Conservation (phyloP, 73 alveolate species). For the Paramecium primaurelia region DNA sequence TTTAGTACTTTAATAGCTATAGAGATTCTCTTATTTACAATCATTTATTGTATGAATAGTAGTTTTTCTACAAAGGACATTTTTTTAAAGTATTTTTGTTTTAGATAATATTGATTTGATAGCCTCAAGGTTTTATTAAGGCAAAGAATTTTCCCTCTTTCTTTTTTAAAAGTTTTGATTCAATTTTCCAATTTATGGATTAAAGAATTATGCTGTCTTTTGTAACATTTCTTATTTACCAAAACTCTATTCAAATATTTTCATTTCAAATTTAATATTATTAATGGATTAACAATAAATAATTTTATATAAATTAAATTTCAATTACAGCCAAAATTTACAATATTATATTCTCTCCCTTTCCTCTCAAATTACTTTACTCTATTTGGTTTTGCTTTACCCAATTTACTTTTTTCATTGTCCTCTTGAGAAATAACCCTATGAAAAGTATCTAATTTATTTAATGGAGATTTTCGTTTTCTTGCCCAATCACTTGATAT, state of each 20-base stretch:
- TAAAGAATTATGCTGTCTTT: neutral
- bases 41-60: neutral
- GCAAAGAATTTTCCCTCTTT: conserved; percentile 3
- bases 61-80: neutral
- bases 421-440: neutral
- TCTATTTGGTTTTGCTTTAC: neutral
- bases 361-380: neutral
- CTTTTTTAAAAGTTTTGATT: neutral
- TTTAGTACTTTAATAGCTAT: neutral
- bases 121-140: neutral
- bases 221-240: neutral
- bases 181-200: neutral
- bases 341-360: conserved; percentile 13
- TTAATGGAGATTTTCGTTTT: neutral
- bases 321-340: conserved; percentile 1
- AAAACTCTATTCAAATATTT: conserved; percentile 26
- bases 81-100: neutral
- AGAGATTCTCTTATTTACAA: neutral
- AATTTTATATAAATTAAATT: neutral
- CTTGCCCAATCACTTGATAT: neutral
- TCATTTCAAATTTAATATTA: conserved; percentile 14
- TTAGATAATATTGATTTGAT: neutral
- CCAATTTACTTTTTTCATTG: neutral
- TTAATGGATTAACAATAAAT: neutral
- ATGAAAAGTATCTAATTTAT: neutral